phyloP scores from a whole-genome alignment of 768 basidiomycete species.

The Favolaschia claudopus region DNA sequence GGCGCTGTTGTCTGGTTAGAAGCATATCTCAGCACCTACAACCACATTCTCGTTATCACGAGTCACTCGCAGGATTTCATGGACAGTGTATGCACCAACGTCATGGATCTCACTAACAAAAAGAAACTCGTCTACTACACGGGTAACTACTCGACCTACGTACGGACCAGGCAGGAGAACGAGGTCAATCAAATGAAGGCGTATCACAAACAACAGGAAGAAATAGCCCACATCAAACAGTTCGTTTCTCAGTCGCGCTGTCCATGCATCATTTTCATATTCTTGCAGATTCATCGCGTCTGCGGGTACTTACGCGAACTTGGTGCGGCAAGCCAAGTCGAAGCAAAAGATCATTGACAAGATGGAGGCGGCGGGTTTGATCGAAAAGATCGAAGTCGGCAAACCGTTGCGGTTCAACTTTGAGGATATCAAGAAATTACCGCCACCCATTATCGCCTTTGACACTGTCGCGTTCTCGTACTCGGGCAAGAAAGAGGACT shows the following conservation, averaged over 20 bases:
- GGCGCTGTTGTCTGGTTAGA: slow-evolving; percentile 99
- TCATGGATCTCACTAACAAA: slow-evolving; percentile 93
- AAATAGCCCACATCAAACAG: slow-evolving; percentile 99
- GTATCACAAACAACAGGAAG: slow-evolving; percentile 97
- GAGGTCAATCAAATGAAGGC: slow-evolving; percentile 99
- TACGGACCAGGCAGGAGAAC: slow-evolving; percentile 95
- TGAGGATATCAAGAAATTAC: slow-evolving; percentile 91
- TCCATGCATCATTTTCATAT: background rate
- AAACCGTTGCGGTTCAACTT: slow-evolving; percentile 92
- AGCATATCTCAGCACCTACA: slow-evolving; percentile 97
- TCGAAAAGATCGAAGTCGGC: slow-evolving; percentile 86
- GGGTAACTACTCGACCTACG: slow-evolving; percentile 97
- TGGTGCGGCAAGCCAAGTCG: slow-evolving; percentile 98
- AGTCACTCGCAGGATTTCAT: slow-evolving; percentile 99
- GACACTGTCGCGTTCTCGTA: slow-evolving; percentile 95
- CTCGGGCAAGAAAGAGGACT: slow-evolving; percentile 87
- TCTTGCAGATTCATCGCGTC: slow-evolving; percentile 88
- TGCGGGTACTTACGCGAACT: slow-evolving; percentile 99
- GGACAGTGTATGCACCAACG: slow-evolving; percentile 96
- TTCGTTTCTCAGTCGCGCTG: slow-evolving; percentile 47
- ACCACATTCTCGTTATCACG: slow-evolving; percentile 97
- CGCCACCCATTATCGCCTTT: slow-evolving; percentile 98
- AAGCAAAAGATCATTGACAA: slow-evolving; percentile 99
- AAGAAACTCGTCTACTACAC: slow-evolving; percentile 95
- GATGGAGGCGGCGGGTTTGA: slow-evolving; percentile 98